phyloP scores from a whole-genome alignment of 352 stramenopile species.

The Globisporangium camurandrum region DNA sequence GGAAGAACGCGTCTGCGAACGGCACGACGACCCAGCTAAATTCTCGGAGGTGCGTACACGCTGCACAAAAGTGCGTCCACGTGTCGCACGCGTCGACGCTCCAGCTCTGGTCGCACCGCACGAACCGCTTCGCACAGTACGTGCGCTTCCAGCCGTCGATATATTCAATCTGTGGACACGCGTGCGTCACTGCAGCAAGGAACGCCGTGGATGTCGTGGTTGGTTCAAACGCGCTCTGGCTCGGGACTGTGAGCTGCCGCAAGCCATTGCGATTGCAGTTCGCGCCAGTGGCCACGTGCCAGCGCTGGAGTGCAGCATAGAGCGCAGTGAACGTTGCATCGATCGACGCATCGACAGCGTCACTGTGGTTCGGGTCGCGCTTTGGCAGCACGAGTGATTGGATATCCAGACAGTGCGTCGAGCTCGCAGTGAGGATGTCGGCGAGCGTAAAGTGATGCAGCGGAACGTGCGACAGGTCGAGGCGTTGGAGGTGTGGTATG shows the following conservation, averaged over 20 bases:
- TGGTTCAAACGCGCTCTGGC: conserved; percentile 12
- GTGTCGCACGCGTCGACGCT: conserved; percentile 21
- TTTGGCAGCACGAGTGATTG: conserved; percentile 33
- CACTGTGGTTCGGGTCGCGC: conserved; percentile 17
- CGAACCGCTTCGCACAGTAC: conserved; percentile 31
- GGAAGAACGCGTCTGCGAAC: conserved; percentile 61
- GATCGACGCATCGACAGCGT: conserved; percentile 29
- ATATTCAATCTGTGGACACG: conserved; percentile 50
- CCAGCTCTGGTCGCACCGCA: conserved; percentile 30
- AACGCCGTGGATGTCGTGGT: conserved; percentile 20
- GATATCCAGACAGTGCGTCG: conserved; percentile 18
- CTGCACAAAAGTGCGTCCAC: conserved; percentile 37
- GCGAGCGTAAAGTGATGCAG: conserved; percentile 33
- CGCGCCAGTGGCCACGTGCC: conserved; percentile 1
- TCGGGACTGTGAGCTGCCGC: background rate
- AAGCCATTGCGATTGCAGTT: background rate
- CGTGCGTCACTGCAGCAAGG: conserved; percentile 15
- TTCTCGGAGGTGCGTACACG: conserved; percentile 32
- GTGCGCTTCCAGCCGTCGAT: conserved; percentile 59
- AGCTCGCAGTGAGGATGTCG: conserved; percentile 28
- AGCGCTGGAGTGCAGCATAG: conserved; percentile 21
- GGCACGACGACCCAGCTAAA: conserved; percentile 68
- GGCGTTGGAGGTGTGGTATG: conserved; percentile 25
- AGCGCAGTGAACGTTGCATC: conserved; percentile 32
- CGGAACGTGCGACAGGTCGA: conserved; percentile 33